Evolutionary conservation across 1,284 basidiomycete genomes (phyloP).

Genomic region (Waitea zeae): DNA sequence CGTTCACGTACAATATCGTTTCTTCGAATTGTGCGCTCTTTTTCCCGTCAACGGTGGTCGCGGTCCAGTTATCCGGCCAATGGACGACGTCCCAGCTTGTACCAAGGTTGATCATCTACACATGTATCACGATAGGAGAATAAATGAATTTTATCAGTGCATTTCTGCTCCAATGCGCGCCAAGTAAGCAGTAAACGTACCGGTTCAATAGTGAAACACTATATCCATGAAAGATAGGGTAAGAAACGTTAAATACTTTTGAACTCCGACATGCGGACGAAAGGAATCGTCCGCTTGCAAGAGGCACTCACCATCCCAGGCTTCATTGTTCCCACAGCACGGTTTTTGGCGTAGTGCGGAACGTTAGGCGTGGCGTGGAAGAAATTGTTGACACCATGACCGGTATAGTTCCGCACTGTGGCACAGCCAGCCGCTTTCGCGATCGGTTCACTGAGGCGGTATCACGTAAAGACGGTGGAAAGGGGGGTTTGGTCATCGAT

Average conservation of each 20-base stretch:
- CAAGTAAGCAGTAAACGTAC: too few species aligned
- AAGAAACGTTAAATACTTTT: too few species aligned
- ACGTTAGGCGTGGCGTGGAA: slow-evolving; percentile 67
- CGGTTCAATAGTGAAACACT: slow-evolving; percentile 70
- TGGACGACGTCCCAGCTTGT: slow-evolving; percentile 53
- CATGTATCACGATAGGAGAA: slow-evolving; percentile 5
- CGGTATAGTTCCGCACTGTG: slow-evolving; percentile 78
- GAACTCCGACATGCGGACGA: too few species aligned
- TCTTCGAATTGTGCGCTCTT: slow-evolving; percentile 93
- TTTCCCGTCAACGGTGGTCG: slow-evolving; percentile 80
- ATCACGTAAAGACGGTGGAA: too few species aligned
- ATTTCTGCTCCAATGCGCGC: too few species aligned
- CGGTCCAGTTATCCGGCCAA: slow-evolving; percentile 91
- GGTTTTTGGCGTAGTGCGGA: slow-evolving; percentile 81
- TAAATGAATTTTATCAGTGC: too few species aligned
- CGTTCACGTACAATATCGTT: slow-evolving; percentile 74
- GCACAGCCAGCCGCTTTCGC: slow-evolving; percentile 68
- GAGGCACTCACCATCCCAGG: slow-evolving; percentile 50
- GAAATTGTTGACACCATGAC: slow-evolving; percentile 78
- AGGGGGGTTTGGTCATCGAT: too few species aligned
- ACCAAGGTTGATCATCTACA: slow-evolving; percentile 85
- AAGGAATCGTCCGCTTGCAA: too few species aligned
- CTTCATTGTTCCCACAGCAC: slow-evolving; percentile 71
- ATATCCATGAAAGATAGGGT: too few species aligned
- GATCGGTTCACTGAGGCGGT: slow-evolving; percentile 62